phyloP scores from a whole-genome alignment of 108 stramenopile species.

The Aureococcus anophagefferens region DNA sequence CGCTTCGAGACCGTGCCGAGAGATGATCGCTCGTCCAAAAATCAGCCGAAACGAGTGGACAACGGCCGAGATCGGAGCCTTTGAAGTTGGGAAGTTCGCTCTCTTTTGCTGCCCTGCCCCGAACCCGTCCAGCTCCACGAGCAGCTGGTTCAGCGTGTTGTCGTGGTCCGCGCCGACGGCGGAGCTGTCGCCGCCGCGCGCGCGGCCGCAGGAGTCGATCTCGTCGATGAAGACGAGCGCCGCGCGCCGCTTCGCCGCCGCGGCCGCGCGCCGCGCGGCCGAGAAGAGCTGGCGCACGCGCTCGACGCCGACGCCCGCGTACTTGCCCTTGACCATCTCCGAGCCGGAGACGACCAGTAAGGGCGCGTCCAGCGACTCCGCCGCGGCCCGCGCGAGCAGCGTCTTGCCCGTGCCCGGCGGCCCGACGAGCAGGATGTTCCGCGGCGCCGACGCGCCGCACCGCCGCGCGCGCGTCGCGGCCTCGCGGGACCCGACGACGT shows the following conservation, averaged over 20 bases:
- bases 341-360: background rate
- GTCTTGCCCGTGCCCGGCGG: background rate
- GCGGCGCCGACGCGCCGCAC: background rate
- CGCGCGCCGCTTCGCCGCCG: background rate
- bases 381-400: background rate
- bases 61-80: no score
- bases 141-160: conserved; percentile 20
- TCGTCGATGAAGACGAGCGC: background rate
- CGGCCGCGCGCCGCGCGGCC: background rate
- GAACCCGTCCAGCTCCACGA: conserved; percentile 24
- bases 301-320: conserved; percentile 1
- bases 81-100: no score
- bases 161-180: conserved; percentile 1
- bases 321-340: background rate
- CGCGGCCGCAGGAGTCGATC: background rate
- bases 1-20: no score
- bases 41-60: no score
- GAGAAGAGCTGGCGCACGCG: background rate
- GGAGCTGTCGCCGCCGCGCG: background rate
- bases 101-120: no score
- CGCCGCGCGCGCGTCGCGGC: background rate
- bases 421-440: background rate
- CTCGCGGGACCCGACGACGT: background rate
- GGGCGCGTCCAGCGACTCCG: background rate
- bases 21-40: no score